Conservation (phyloP, 495 filamentous ascomycete species). For the Penicillium soppii region DNA sequence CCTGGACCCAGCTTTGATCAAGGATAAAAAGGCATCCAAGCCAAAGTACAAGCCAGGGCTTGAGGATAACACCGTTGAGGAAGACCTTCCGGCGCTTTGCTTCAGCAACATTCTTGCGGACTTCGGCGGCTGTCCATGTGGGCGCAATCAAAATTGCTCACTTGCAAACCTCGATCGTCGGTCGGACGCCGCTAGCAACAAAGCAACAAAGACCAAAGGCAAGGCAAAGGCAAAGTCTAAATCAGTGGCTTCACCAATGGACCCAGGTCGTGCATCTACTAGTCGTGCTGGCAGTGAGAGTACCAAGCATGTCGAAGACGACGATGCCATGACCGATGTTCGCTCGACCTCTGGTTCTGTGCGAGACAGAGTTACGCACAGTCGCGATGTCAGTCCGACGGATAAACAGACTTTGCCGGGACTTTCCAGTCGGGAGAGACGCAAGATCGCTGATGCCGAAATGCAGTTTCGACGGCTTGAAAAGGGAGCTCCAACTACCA, state of each 20-base stretch:
- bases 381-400: conserved; percentile 78
- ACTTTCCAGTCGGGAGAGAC: conserved; percentile 80
- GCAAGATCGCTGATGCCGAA: conserved; percentile 83
- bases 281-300: conserved; percentile 79
- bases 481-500: too few species aligned
- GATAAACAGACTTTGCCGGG: conserved; percentile 48
- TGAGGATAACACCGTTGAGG: conserved; percentile 38
- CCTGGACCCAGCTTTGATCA: conserved; percentile 46
- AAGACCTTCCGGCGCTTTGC: conserved; percentile 49
- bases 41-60: conserved; percentile 29
- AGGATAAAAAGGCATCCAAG: conserved; percentile 48
- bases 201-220: conserved; percentile 45
- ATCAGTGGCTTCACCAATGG: conserved; percentile 61
- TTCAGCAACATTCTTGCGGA: conserved; percentile 77
- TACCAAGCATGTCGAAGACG: conserved; percentile 47
- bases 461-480: conserved; percentile 65
- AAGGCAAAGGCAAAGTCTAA: conserved; percentile 58
- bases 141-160: conserved; percentile 60
- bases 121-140: conserved; percentile 87
- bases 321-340: conserved; percentile 50
- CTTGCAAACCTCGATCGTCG: conserved; percentile 74
- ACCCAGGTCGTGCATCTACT: conserved; percentile 66
- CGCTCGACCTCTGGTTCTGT: conserved; percentile 73
- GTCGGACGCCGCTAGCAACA: conserved; percentile 10
- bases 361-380: conserved; percentile 66